Conservation (phyloP, 106 monocot genomes). For the Iris macrosiphon region DNA sequence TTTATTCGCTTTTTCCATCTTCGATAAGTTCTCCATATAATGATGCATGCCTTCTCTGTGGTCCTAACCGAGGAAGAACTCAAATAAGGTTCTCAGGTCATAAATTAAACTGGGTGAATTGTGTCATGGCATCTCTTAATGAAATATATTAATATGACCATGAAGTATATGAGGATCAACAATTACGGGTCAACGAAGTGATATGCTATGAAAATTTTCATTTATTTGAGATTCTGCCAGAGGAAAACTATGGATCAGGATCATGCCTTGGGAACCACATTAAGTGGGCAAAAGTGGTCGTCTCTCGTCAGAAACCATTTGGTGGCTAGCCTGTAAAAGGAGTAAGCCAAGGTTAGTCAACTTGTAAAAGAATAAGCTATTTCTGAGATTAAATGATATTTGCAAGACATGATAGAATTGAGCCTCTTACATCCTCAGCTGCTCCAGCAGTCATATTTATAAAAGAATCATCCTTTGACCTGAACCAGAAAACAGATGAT, state of each 20-base stretch:
- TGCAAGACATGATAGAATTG: background rate
- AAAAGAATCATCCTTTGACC: constrained; percentile 30
- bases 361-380: background rate
- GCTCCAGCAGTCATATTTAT: constrained; percentile 50
- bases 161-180: too few species aligned
- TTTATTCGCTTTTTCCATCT: too few species aligned
- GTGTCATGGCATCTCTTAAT: too few species aligned
- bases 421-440: constrained; percentile 42
- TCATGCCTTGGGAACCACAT: constrained; percentile 10
- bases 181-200: too few species aligned
- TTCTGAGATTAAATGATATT: background rate
- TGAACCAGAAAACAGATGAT: constrained; percentile 7
- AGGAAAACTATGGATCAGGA: background rate
- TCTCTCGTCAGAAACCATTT: constrained; percentile 45
- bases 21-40: too few species aligned
- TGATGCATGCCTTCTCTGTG: too few species aligned
- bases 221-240: too few species aligned
- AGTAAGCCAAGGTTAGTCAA: background rate
- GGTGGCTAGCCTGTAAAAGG: constrained; percentile 53
- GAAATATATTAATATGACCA: too few species aligned
- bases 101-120: too few species aligned
- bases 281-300: constrained; percentile 69
- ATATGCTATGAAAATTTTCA: too few species aligned
- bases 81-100: too few species aligned
- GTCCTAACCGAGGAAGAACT: too few species aligned